Conservation (phyloP, 768 basidiomycete species). For the Aureoboletus auriporus region DNA sequence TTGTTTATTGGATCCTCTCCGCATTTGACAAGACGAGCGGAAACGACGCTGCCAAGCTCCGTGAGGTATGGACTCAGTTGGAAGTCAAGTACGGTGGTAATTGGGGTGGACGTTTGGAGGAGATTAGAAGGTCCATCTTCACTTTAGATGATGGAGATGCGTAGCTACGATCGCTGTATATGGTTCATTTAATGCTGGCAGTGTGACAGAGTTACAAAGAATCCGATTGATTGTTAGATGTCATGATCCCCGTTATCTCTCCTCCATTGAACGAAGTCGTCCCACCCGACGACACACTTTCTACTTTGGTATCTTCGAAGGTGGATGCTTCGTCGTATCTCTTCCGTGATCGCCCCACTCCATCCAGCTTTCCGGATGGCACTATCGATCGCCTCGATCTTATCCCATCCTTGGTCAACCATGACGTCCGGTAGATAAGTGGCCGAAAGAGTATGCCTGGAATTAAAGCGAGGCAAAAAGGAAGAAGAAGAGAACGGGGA, state of each 20-base stretch:
- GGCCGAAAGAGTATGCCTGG: slow-evolving; percentile 67
- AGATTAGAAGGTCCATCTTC: slow-evolving; percentile 42
- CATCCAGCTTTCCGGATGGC: slow-evolving; percentile 94
- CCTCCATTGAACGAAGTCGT: slow-evolving; percentile 77
- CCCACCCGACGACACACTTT: slow-evolving; percentile 64
- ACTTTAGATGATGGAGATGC: neutral
- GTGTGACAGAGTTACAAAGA: slow-evolving; percentile 7
- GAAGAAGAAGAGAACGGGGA: slow-evolving; percentile 68
- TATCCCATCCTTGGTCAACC: slow-evolving; percentile 91
- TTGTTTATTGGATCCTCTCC: slow-evolving; percentile 64
- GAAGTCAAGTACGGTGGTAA: slow-evolving; percentile 49
- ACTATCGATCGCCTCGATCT: slow-evolving; percentile 83
- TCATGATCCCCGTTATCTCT: slow-evolving; percentile 38
- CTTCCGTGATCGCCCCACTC: slow-evolving; percentile 77
- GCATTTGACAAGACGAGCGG: slow-evolving; percentile 62
- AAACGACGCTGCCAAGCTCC: slow-evolving; percentile 45
- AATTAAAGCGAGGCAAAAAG: slow-evolving; percentile 50
- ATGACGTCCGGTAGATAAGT: slow-evolving; percentile 94
- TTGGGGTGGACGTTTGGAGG: slow-evolving; percentile 41
- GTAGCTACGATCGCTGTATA: neutral
- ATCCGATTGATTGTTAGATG: slow-evolving; percentile 20
- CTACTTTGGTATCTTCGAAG: slow-evolving; percentile 82
- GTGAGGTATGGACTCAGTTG: slow-evolving; percentile 53
- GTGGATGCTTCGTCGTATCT: slow-evolving; percentile 68
- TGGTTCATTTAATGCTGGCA: neutral